Conservation (phyloP, 345 rosid genomes). For the Eucalyptus microcorys region DNA sequence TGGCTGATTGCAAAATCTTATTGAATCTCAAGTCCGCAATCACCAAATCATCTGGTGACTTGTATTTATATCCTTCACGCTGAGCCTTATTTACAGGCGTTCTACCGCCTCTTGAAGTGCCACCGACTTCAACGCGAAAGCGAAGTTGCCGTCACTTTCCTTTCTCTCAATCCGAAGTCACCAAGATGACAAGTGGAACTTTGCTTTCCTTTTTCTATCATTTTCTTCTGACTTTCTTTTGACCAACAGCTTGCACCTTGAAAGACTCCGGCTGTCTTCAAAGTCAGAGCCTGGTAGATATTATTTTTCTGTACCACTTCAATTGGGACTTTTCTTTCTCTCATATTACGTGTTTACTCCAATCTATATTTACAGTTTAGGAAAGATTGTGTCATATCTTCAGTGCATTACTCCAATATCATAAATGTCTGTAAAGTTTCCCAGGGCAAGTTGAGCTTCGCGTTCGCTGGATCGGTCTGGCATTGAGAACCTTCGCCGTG, state of each 20-base stretch:
- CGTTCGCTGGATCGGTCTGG: neutral
- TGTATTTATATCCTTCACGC: neutral
- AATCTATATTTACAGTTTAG: neutral
- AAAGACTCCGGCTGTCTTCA: neutral
- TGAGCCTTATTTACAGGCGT: neutral
- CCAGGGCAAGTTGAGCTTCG: neutral
- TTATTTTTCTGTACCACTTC: neutral
- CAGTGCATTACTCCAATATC: neutral
- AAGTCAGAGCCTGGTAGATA: neutral
- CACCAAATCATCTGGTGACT: neutral
- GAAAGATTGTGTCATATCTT: neutral
- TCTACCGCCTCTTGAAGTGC: neutral
- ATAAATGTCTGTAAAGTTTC: neutral
- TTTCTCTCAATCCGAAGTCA: neutral
- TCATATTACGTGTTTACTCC: neutral
- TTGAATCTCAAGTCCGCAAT: neutral
- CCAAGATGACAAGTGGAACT: neutral
- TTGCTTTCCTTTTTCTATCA: neutral
- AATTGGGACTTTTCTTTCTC: neutral
- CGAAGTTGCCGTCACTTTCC: neutral
- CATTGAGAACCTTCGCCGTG: neutral
- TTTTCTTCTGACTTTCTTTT: neutral
- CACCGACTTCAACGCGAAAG: neutral
- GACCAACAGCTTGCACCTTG: neutral
- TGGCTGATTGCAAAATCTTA: neutral